Evolutionary conservation across 1,284 basidiomycete species (phyloP), one percentile per base, ranked within the genome.

Genomic region (Amylostereum chailletii): DNA sequence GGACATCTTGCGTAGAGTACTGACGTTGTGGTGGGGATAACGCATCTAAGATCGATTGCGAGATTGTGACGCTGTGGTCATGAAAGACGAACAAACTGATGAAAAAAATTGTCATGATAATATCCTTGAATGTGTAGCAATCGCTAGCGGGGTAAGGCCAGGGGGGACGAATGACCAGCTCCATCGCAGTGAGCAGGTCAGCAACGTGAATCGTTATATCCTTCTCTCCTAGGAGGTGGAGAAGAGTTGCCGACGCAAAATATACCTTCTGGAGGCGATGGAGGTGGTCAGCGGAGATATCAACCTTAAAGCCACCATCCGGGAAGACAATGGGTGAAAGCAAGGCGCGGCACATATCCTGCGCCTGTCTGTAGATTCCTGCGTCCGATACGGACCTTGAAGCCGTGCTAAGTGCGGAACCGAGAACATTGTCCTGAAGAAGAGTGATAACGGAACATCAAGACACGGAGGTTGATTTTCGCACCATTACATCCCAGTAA

Each of bases 401-500:
- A 2, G 59, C 58, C 26, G 54, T 51, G 4, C 52, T 48, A 45
- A 63, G 58, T 4, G 60, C 53, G 51, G 57, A 53, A 8, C 58
- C 55, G 7, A 63, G 51, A 3, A 63, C 47, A 42, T 61, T 61
- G 37, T 63, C 62, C 62, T 63, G 43, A 3, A 33, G 19, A 10
- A 33, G 8, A 19, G 19, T 19, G 19, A 19, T 19, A 19, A 19
- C 19, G 40, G 9, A n/a, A 31, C 48, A 4, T 45, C n/a, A 37
- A 45, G 11, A 29, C 7, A 47, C 10, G 11, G 37, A 47, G 26
- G 6, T n/a, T 4, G 30, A n/a, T 4, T n/a, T n/a, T 41, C 56
- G 10, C 45, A 62, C 62, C 39, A 62, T 51, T 6, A 58, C 59
- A 40, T 64, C 62, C 59, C 60, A 62, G 40, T 60, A 62, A 2